Evolutionary conservation across 345 rosid genomes (phyloP).

Genomic region (Atalantia buxifolia): DNA sequence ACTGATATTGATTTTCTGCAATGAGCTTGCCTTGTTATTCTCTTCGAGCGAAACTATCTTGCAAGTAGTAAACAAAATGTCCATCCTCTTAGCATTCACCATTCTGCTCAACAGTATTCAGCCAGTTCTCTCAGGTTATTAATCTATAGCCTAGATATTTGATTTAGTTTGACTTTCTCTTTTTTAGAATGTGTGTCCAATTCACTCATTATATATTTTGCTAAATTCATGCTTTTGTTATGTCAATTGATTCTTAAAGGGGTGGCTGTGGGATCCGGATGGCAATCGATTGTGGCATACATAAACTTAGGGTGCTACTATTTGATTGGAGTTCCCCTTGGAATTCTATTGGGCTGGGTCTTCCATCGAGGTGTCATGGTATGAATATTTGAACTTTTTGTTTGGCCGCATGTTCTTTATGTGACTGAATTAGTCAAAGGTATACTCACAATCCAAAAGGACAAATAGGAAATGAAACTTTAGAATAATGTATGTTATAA

Average conservation of each 20-base stretch:
- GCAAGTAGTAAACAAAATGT: conserved; percentile 50
- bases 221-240: background rate
- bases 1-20: conserved; percentile 38
- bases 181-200: background rate
- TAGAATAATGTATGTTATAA: too few relatives aligned
- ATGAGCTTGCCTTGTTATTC: conserved; percentile 52
- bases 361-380: conserved; percentile 78
- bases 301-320: conserved; percentile 89
- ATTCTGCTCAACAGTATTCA: conserved; percentile 82
- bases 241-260: conserved; percentile 32
- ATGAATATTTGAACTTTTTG: background rate
- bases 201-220: background rate
- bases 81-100: conserved; percentile 67
- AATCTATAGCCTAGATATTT: background rate
- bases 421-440: too few relatives aligned
- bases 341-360: conserved; percentile 84
- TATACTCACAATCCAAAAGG: too few relatives aligned
- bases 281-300: conserved; percentile 88
- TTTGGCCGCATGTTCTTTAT: too few relatives aligned
- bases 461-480: too few relatives aligned
- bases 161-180: background rate
- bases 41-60: conserved; percentile 53
- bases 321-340: conserved; percentile 68
- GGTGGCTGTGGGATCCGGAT: conserved; percentile 96
- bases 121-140: conserved; percentile 71